Evolutionary conservation across 768 basidiomycete genomes (phyloP), one percentile per base, ranked within the genome.

Genomic region (Lactifluus pinguis): DNA sequence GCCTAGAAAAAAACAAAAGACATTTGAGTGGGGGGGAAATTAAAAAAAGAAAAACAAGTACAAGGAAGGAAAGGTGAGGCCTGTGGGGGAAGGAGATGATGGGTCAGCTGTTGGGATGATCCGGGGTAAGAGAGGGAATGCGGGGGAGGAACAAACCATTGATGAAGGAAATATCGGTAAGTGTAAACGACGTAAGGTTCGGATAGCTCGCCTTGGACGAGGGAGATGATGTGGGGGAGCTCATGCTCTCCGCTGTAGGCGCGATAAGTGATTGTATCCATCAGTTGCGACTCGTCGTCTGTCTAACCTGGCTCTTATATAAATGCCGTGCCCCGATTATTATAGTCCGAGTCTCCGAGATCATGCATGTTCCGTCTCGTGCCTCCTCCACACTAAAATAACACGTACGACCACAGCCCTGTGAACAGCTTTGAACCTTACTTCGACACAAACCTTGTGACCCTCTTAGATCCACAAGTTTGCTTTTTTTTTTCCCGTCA

Each of bases 141-240:
- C n/a, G 53, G 49, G 29, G 76, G 34, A 15, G 53, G 49, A 19
- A 76, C 92, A 68, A 59, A 97, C 97, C 97, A 99, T 67, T 94
- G 89, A 70, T 93, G 84, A 7, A 99, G 81, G 72, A 99, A 99
- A 72, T 99, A 98, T 2, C 95, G 87, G 68, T 94, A 98, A 0
- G 95, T 98, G 75, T 95, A 98, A 47, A 92, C 85, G 55, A 95
- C 92, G 74, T 93, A 98, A 47, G 95, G 95, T 73, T 98, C 95
- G 66, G 88, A 92, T 69, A 98, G 83, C 75, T 97, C 94, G 68
- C 80, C 86, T 76, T 95, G 88, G 4, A 95, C 88, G 60, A 98
- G 81, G 19, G 80, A 77, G 83, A 95, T 92, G 69, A 98, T 87
- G 65, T 84, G 83, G 6, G 84, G 83, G 48, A 93, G 79, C 73